Evolutionary conservation across 352 stramenopile genomes (phyloP), one percentile per base, ranked within the genome.

Genomic region (Phytophthora europaea): DNA sequence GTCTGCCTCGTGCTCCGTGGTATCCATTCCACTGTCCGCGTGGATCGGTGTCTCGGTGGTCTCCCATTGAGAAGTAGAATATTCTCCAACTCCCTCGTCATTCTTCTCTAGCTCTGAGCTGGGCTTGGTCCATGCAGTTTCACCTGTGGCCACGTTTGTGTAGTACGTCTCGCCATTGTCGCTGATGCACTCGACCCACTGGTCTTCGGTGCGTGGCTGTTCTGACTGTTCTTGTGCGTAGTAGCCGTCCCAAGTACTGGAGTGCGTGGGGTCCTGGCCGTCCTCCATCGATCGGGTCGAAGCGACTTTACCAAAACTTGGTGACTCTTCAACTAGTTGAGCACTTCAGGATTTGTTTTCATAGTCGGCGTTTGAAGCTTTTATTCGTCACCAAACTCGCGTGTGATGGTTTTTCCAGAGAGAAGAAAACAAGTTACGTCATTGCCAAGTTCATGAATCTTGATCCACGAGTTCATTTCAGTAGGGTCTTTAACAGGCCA

Each of bases 131-230:
- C 84, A 90, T 26, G 70, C 75, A 33, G 81, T 87, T 60, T 87
- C 84, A 28, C 73, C 79, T 7, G 75, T 87, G n/a, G 43, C 36
- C 1, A 78, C 38, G 51, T 90, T 84, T 22, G 52, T 76, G 53
- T 79, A 88, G 69, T 89, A 90, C 13, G 31, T 58, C 18, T 88
- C 77, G n/a, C 79, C 81, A 48, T 76, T 70, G 13, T 78, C 79
- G 18, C 73, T 87, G n/a, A 61, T 40, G 57, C 75, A 84, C 61
- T 81, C 62, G 4, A 78, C 61, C 82, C 84, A 92, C 8, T 68
- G 31, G 1, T 56, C 23, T 31, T 47, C 61, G 60, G n/a, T 7
- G 2, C 26, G 28, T 10, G 47, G 2, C 15, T 53, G 52, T 13
- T 54, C 47, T 10, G 47, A 2, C n/a, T 58, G 60, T 13, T 54